phyloP scores from a whole-genome alignment of 2,329 filamentous ascomycete genomes.

The Elsinoe perseae region DNA sequence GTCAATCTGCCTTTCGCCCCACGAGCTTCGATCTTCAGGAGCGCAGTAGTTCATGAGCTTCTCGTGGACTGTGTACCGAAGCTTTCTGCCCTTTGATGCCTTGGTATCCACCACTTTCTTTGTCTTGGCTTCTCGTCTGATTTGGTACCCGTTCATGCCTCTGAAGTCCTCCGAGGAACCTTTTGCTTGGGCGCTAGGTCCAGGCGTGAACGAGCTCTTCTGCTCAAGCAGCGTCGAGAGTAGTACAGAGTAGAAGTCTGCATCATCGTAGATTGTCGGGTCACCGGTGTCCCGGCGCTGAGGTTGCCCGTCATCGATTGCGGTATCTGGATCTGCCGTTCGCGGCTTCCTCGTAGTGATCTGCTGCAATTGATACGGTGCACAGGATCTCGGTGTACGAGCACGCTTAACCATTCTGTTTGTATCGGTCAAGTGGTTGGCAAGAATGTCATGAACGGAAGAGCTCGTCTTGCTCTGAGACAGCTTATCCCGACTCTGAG shows the following conservation, averaged over 20 bases:
- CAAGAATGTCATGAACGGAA: slow-evolving; percentile 55
- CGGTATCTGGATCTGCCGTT: slow-evolving; percentile 35
- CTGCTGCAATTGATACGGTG: slow-evolving; percentile 52
- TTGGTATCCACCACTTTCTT: slow-evolving; percentile 84
- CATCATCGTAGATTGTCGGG: slow-evolving; percentile 74
- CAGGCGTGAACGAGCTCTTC: slow-evolving; percentile 53
- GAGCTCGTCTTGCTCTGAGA: slow-evolving; percentile 48
- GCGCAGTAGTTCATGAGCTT: slow-evolving; percentile 99
- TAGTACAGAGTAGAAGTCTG: slow-evolving; percentile 86
- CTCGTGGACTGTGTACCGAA: slow-evolving; percentile 91
- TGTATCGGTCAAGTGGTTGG: slow-evolving; percentile 57
- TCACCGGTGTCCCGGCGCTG: slow-evolving; percentile 44
- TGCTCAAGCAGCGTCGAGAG: slow-evolving; percentile 91
- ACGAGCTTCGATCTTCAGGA: slow-evolving; percentile 69
- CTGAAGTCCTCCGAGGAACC: slow-evolving; percentile 41
- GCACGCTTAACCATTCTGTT: slow-evolving; percentile 64
- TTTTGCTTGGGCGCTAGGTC: slow-evolving; percentile 37
- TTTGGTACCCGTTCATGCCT: slow-evolving; percentile 30
- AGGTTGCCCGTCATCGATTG: not conserved
- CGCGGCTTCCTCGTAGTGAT: not conserved
- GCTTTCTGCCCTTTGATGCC: slow-evolving; percentile 88
- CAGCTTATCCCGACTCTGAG: slow-evolving; percentile 52
- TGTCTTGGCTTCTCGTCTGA: slow-evolving; percentile 71
- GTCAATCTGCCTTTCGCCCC: slow-evolving; percentile 75
- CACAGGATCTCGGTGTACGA: slow-evolving; percentile 66